These are phyloP conservation scores for Erigeron canadensis DNA, from an alignment of 129 eudicot species.

Conservation along the genomic window DNA sequence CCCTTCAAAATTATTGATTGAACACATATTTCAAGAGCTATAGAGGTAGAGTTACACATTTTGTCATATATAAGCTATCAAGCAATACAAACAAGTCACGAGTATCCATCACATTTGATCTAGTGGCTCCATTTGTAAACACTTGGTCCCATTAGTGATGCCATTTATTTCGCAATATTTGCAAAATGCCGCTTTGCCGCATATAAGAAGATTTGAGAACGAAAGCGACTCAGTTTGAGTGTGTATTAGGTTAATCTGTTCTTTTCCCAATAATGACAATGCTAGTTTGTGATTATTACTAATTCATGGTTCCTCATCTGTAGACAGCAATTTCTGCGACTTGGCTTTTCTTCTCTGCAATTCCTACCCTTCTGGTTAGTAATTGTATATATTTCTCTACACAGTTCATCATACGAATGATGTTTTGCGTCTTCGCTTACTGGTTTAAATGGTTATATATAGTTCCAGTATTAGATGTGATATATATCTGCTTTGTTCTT, in stretches of 20 bases:
- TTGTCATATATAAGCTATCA: too few relatives aligned
- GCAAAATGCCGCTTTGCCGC: too few relatives aligned
- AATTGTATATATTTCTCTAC: not conserved
- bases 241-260: too few relatives aligned
- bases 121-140: too few relatives aligned
- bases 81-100: too few relatives aligned
- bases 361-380: constrained; percentile 81
- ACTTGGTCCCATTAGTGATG: too few relatives aligned
- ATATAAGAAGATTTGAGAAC: not conserved
- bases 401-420: not conserved
- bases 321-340: constrained; percentile 80
- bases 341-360: constrained; percentile 76
- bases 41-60: too few relatives aligned
- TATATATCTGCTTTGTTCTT: constrained; percentile 2
- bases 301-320: constrained; percentile 19
- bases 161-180: too few relatives aligned
- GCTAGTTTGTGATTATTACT: constrained; percentile 14
- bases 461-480: not conserved
- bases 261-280: not conserved
- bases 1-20: too few relatives aligned
- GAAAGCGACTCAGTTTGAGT: not conserved
- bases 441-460: not conserved
- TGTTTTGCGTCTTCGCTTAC: not conserved
- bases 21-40: too few relatives aligned
- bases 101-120: too few relatives aligned